Evolutionary conservation across 331 rosid species (phyloP).

Genomic region (Erythrophleum ivorense): DNA sequence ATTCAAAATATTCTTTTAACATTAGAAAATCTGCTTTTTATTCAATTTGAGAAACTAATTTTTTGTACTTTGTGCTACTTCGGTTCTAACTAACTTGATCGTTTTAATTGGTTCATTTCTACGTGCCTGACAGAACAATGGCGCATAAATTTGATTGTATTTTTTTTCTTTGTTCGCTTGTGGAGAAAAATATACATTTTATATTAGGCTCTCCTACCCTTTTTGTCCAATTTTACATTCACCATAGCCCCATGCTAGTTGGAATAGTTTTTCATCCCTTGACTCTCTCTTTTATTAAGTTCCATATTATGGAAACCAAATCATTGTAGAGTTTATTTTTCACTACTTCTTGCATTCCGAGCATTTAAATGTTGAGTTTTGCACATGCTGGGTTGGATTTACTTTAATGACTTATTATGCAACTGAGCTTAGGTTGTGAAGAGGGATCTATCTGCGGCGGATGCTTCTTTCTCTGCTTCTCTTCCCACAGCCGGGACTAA

Average conservation of each 20-base stretch:
- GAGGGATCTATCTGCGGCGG: slow-evolving; percentile 58
- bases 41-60: background rate
- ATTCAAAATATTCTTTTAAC: background rate
- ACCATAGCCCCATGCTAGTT: slow-evolving; percentile 2
- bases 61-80: slow-evolving; percentile 1
- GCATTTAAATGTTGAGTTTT: slow-evolving; percentile 28
- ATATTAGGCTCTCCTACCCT: background rate
- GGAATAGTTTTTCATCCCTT: background rate
- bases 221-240: background rate
- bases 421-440: slow-evolving; percentile 72
- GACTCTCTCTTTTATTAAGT: background rate
- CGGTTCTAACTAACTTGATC: background rate
- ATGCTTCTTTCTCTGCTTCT: slow-evolving; percentile 57
- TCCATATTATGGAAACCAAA: slow-evolving; percentile 13
- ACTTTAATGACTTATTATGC: slow-evolving; percentile 22
- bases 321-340: background rate
- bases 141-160: background rate
- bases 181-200: slow-evolving; percentile 18
- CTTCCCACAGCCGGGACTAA: slow-evolving; percentile 62
- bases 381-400: slow-evolving; percentile 24
- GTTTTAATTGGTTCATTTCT: slow-evolving; percentile 1
- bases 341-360: background rate
- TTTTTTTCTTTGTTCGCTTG: slow-evolving; percentile 23
- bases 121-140: slow-evolving; percentile 23
- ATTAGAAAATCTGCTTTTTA: background rate